Base-by-base conservation (phyloP, 2,329 filamentous ascomycete species). In the Ophidiomyces ophidiicola region DNA sequence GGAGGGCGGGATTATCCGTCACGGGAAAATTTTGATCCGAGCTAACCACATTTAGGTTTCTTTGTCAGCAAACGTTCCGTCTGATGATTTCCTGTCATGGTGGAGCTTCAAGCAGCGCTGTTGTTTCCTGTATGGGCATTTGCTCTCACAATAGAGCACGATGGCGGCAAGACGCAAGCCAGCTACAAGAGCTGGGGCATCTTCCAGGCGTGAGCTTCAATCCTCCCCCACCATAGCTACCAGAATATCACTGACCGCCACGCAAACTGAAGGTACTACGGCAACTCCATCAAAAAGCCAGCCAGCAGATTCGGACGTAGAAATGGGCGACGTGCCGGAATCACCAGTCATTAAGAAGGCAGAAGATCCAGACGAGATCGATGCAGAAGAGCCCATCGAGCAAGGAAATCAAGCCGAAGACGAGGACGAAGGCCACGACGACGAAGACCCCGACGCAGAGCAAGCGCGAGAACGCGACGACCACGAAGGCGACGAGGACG, bases 121-220 rank as follows among this genome's bases (percentile, higher is more conserved):
- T n/a, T n/a, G n/a, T n/a, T n/a, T n/a, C n/a, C n/a, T n/a, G n/a
- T n/a, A n/a, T n/a, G n/a, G n/a, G n/a, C n/a, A n/a, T n/a, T n/a
- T n/a, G n/a, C n/a, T n/a, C n/a, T n/a, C n/a, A n/a, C n/a, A n/a
- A n/a, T n/a, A n/a, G n/a, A n/a, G n/a, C 38, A 42, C 20, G 12
- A 68, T 68, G 65, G 59, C 63, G 41, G 56, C 64, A 49, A 65
- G 63, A 48, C 55, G 58, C 33, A 55, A 64, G 50, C 59, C 62
- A 36, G 65, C 64, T 50, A 64, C 63, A 12, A 62, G 66, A 46
- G 64, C 63, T 47, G 64, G 64, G 44, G 59, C 60, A n/a, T 58
- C 63, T 45, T 66, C 62, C 19, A 54, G 65, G 47, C 61, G 64
- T 67, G 51, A 47, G 61, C 54, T 12, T 32, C 12, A 24, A 36